Evolutionary conservation across 148 eudicot genomes (phyloP), one percentile per base, ranked within the genome.

Genomic region (Vaccinium darrowii): DNA sequence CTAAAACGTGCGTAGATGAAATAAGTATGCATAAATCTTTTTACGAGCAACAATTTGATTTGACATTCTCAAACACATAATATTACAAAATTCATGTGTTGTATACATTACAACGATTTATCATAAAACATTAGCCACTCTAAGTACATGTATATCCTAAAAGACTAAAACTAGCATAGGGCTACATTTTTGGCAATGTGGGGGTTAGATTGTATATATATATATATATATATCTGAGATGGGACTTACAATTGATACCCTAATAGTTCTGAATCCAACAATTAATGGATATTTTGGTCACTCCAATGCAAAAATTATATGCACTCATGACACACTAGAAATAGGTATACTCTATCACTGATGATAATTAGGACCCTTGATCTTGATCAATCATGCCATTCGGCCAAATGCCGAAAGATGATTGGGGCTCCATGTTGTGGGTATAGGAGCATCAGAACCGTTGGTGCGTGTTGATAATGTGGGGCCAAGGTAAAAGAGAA

Each of bases 371-470:
- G 47, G 73, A 83, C 83, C 80, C 80, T 84, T 82, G 86, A 84
- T 84, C 72, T 73, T 84, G 82, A 80, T 36, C 78, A 65, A n/a
- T 15, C 8, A 33, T 11, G 67, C 82, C 1, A n/a, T 85, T 85
- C 76, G 0, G 73, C 76, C 87, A 93, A n/a, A 74, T 71, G 90
- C 71, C 86, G 88, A 14, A 96, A 96, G 47, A 94, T 77, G 81
- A 96, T 81, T 11, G 97, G 99, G 1, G 99, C 99, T 0, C 99
- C 99, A 13, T 94, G 88, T 83, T 96, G 99, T 9, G 99, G 98
- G 85, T 94, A 89, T 0, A 96, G 91, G 57, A 96, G 94, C 97
- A 94, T 92, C 69, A 93, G 73, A 5, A 96, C 94, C 56, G 95
- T 91, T 21, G 99, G 99, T 1, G 99, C 94, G 39, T 96, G 99